A percentile compares a stretch with the other conserved stretches of the same genome.
These are phyloP conservation scores for Fraxinus quadrangulata DNA, from an alignment of 257 asterid species.

Conservation along the genomic window DNA sequence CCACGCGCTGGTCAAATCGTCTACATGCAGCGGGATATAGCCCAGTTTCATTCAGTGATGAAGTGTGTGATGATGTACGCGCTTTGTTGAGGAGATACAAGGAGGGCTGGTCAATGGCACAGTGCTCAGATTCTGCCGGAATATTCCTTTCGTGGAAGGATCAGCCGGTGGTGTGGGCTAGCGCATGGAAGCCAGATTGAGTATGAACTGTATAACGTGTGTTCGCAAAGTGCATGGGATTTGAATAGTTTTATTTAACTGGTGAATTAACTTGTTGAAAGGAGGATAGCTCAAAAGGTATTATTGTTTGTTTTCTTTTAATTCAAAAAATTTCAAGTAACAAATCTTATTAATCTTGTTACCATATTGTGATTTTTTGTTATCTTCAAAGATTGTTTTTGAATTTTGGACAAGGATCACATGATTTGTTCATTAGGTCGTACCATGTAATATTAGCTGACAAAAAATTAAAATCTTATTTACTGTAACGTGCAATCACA, in stretches of 20 bases:
- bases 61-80: slow-evolving; percentile 88
- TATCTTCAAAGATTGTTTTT: not conserved
- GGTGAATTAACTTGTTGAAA: slow-evolving; percentile 35
- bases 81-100: slow-evolving; percentile 84
- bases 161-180: slow-evolving; percentile 98
- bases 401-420: not conserved
- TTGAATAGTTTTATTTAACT: slow-evolving; percentile 15
- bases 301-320: slow-evolving; percentile 24
- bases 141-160: slow-evolving; percentile 96
- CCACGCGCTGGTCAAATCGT: slow-evolving; percentile 75
- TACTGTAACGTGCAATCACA: too few species aligned
- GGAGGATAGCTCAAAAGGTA: slow-evolving; percentile 32
- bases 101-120: slow-evolving; percentile 95
- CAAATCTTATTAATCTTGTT: slow-evolving; percentile 34
- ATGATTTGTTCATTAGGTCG: too few species aligned
- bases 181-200: slow-evolving; percentile 87
- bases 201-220: slow-evolving; percentile 40
- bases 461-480: too few species aligned
- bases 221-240: slow-evolving; percentile 42
- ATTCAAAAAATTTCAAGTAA: slow-evolving; percentile 42
- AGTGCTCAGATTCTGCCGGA: slow-evolving; percentile 69
- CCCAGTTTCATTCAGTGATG: slow-evolving; percentile 61
- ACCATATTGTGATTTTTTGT: slow-evolving; percentile 24
- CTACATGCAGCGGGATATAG: slow-evolving; percentile 66
- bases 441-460: too few species aligned